Percentiles rank a stretch among this genome's conserved stretches.
These are phyloP conservation scores for Malassezia restricta DNA, from an alignment of 1,284 basidiomycete species.

Conservation along the genomic window DNA sequence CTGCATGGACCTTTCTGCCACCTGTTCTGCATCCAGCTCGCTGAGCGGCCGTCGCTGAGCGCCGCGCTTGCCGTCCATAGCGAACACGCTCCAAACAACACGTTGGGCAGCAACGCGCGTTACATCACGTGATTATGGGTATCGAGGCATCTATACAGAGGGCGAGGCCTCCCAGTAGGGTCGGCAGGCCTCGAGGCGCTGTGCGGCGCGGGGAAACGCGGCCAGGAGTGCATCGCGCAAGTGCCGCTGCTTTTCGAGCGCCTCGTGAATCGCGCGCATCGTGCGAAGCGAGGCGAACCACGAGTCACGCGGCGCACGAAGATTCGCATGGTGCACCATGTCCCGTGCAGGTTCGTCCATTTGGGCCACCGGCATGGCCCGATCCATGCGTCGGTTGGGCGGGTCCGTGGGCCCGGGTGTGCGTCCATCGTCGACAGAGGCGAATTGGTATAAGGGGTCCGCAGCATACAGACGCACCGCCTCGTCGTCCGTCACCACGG, in stretches of 20 bases:
- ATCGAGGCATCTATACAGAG: neutral
- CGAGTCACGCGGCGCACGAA: neutral
- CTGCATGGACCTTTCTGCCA: neutral
- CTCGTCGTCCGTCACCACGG: neutral
- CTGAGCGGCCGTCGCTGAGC: constrained; percentile 5
- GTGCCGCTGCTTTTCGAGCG: neutral
- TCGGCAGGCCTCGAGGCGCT: constrained; percentile 5
- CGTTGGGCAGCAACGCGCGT: neutral
- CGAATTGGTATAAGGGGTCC: constrained; percentile 6
- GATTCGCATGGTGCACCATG: neutral
- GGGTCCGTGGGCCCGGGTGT: neutral
- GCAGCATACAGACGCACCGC: neutral
- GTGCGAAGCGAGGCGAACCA: constrained; percentile 11
- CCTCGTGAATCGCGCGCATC: neutral
- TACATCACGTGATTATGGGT: neutral
- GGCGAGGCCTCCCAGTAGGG: neutral
- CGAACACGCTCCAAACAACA: neutral
- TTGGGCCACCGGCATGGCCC: neutral
- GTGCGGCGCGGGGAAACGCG: constrained; percentile 3
- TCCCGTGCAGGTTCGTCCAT: neutral
- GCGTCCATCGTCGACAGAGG: neutral
- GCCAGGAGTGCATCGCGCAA: neutral
- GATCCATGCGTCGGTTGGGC: neutral
- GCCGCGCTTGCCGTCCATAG: neutral
- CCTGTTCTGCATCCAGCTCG: constrained; percentile 2